A percentile compares a stretch with the other conserved stretches of the same genome.
These are phyloP conservation scores for Lojkania enalia DNA, from an alignment of 2,329 filamentous ascomycete genomes.

Conservation along the genomic window DNA sequence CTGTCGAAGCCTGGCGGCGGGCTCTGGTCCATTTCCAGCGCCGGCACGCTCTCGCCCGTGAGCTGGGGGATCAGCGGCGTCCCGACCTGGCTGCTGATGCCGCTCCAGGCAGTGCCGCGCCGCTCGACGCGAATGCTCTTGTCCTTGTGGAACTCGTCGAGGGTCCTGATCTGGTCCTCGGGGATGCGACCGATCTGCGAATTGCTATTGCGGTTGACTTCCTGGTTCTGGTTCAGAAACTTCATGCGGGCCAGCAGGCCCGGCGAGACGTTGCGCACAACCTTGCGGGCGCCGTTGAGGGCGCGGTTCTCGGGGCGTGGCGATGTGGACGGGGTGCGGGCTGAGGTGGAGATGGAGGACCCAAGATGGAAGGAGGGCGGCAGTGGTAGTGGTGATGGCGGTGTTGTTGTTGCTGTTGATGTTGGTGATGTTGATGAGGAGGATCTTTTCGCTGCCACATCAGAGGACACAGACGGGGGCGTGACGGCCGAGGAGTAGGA, in stretches of 20 bases:
- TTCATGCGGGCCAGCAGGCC: slow-evolving; percentile 51
- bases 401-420: slow-evolving; percentile 9
- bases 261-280: slow-evolving; percentile 47
- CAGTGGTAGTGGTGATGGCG: slow-evolving; percentile 10
- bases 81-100: slow-evolving; percentile 41
- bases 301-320: slow-evolving; percentile 7
- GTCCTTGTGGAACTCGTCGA: slow-evolving; percentile 68
- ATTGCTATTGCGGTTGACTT: slow-evolving; percentile 44
- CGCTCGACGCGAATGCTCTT: slow-evolving; percentile 61
- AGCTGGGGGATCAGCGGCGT: slow-evolving; percentile 36
- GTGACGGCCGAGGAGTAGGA: slow-evolving; percentile 7
- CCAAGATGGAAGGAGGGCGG: not conserved
- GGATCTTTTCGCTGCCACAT: slow-evolving; percentile 15
- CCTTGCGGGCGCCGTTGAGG: slow-evolving; percentile 35
- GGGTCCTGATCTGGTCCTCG: slow-evolving; percentile 68
- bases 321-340: slow-evolving; percentile 7
- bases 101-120: slow-evolving; percentile 73
- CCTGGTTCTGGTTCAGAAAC: slow-evolving; percentile 45
- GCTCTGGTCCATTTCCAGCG: slow-evolving; percentile 42
- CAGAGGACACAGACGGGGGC: slow-evolving; percentile 10
- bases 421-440: slow-evolving; percentile 10
- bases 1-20: slow-evolving; percentile 46
- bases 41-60: slow-evolving; percentile 43
- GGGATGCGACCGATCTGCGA: slow-evolving; percentile 66
- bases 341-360: slow-evolving; percentile 6